These are phyloP conservation scores for Trichopus zeylanicus DNA, from an alignment of 116 monocot species.

Conservation along the genomic window DNA sequence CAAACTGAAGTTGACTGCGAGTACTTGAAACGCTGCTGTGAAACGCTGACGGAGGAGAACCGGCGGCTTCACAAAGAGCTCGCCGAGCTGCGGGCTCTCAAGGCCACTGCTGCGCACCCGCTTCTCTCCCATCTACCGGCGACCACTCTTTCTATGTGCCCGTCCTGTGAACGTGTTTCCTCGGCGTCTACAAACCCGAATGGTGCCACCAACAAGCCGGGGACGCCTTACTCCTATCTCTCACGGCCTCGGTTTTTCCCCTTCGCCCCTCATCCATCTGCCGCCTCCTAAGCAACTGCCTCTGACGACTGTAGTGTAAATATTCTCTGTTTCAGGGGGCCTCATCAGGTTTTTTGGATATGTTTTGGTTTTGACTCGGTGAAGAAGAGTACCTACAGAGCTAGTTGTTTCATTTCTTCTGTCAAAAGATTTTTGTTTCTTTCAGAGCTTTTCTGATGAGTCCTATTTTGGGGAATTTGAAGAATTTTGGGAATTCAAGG, in stretches of 20 bases:
- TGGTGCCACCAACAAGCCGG: neutral
- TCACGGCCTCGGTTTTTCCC: slow-evolving; percentile 8
- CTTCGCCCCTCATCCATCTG: slow-evolving; percentile 2
- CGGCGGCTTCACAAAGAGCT: slow-evolving; percentile 52
- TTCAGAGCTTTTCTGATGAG: too few species aligned
- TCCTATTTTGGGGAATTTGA: neutral
- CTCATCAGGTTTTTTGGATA: neutral
- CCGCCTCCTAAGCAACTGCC: neutral
- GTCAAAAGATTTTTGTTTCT: too few species aligned
- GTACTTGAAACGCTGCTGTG: slow-evolving; percentile 51
- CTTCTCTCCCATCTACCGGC: slow-evolving; percentile 18
- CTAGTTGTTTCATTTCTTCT: neutral
- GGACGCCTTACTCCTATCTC: neutral
- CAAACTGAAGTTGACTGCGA: slow-evolving; percentile 73
- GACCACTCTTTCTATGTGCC: slow-evolving; percentile 66
- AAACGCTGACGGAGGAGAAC: slow-evolving; percentile 58
- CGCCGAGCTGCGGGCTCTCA: slow-evolving; percentile 46
- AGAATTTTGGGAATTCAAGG: neutral
- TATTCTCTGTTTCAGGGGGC: neutral
- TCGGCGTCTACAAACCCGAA: neutral
- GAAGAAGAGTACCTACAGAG: too few species aligned
- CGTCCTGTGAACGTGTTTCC: slow-evolving; percentile 50
- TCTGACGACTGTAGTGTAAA: neutral
- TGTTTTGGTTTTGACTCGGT: too few species aligned
- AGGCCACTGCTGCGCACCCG: slow-evolving; percentile 32